Conservation (phyloP, 2,329 filamentous ascomycete species). For the Colletotrichum sp. region DNA sequence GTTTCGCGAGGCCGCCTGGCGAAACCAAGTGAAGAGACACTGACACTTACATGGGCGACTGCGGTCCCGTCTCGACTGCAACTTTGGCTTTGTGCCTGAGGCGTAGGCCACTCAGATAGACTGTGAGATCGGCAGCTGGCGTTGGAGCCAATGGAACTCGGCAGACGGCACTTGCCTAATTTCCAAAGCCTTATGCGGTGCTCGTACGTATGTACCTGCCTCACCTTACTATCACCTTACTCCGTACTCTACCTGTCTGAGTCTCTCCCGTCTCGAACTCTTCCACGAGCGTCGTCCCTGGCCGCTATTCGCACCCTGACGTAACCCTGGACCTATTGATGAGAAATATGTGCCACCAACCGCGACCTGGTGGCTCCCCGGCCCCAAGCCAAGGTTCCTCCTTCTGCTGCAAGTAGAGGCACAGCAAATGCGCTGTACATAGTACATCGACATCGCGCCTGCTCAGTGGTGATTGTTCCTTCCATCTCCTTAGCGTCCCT, state of each 20-base stretch:
- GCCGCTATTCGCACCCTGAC: neutral
- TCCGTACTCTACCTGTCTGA: neutral
- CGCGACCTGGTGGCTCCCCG: neutral
- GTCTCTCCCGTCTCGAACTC: neutral
- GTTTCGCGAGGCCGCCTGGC: neutral
- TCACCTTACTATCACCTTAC: neutral
- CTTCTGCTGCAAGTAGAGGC: neutral
- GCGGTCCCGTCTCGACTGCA: neutral
- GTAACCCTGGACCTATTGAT: neutral
- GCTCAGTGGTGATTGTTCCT: neutral
- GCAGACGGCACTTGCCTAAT: conserved; percentile 17
- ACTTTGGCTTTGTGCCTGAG: neutral
- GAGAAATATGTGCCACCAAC: neutral
- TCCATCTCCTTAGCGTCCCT: neutral
- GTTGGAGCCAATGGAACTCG: conserved; percentile 8
- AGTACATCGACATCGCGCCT: neutral
- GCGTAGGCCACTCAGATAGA: neutral
- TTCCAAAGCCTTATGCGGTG: conserved; percentile 4
- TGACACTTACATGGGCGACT: neutral
- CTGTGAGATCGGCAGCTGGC: conserved; percentile 9
- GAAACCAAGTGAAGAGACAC: neutral
- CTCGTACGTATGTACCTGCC: neutral
- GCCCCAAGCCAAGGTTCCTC: neutral
- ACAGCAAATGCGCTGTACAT: neutral
- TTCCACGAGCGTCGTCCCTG: neutral